A percentile compares a stretch with the other conserved stretches of the same genome.
These are phyloP conservation scores for Microdochium bolleyi DNA, from an alignment of 2,329 filamentous ascomycete genomes.

Conservation along the genomic window DNA sequence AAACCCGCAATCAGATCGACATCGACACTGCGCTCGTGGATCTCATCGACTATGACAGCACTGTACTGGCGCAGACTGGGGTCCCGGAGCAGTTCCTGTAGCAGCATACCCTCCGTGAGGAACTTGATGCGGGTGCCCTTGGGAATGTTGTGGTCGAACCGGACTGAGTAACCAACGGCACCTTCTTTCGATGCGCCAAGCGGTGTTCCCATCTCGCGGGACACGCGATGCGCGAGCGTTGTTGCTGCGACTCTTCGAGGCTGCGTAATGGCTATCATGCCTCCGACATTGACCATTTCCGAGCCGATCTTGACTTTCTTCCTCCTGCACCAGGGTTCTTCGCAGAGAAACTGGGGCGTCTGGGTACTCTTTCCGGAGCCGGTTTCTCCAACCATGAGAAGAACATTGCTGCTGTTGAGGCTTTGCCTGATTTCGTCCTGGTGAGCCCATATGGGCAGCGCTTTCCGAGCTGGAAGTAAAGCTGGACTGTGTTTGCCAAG, in stretches of 20 bases:
- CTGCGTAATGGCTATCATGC: slow-evolving; percentile 88
- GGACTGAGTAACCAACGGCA: slow-evolving; percentile 82
- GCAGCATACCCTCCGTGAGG: slow-evolving; percentile 89
- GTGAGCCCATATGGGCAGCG: slow-evolving; percentile 74
- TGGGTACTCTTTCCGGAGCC: slow-evolving; percentile 97
- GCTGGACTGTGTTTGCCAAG: slow-evolving; percentile 9
- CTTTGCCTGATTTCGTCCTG: slow-evolving; percentile 59
- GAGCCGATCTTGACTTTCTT: slow-evolving; percentile 41
- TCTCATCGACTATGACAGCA: slow-evolving; percentile 87
- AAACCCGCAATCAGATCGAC: slow-evolving; percentile 90
- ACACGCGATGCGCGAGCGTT: slow-evolving; percentile 79
- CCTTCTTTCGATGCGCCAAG: slow-evolving; percentile 34
- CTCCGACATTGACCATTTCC: slow-evolving; percentile 51
- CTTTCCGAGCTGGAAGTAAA: slow-evolving; percentile 42
- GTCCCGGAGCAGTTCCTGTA: slow-evolving; percentile 88
- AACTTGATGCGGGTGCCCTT: slow-evolving; percentile 84
- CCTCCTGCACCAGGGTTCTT: slow-evolving; percentile 70
- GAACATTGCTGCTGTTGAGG: slow-evolving; percentile 60
- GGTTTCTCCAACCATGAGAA: slow-evolving; percentile 87
- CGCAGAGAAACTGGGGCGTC: slow-evolving; percentile 79
- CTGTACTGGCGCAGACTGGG: slow-evolving; percentile 78
- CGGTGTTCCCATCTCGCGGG: slow-evolving; percentile 61
- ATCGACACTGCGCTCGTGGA: slow-evolving; percentile 92
- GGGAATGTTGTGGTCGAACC: slow-evolving; percentile 85
- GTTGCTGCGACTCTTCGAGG: slow-evolving; percentile 91